Conservation (phyloP, 805 yeast genomes). For the Vanderwaltozyma tropicalis region DNA sequence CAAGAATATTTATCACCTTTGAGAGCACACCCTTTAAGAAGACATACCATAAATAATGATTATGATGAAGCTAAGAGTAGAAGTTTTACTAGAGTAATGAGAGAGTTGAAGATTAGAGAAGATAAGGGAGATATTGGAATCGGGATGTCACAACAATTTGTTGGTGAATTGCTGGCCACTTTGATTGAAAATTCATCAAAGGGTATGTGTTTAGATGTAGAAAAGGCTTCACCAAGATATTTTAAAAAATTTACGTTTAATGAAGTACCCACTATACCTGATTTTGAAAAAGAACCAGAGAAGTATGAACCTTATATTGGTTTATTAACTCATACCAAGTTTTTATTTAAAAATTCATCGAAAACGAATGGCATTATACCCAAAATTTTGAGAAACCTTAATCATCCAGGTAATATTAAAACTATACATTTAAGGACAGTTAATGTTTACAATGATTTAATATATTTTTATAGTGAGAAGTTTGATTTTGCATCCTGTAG, state of each 20-base stretch:
- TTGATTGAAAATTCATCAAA: constrained; percentile 8
- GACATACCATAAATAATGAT: constrained; percentile 17
- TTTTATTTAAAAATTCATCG: constrained; percentile 30
- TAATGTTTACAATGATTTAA: constrained; percentile 29
- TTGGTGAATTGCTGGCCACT: constrained; percentile 9
- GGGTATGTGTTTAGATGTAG: too few species aligned
- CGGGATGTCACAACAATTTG: constrained; percentile 10
- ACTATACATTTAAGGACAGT: constrained; percentile 26
- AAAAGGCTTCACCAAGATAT: too few species aligned
- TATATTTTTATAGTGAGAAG: constrained; percentile 31
- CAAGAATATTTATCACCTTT: constrained; percentile 24
- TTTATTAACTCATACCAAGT: constrained; percentile 30
- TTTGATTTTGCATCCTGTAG: constrained; percentile 34
- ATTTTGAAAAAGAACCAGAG: constrained; percentile 19
- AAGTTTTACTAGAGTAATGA: constrained; percentile 4
- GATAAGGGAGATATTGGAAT: constrained; percentile 2
- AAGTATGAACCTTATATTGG: constrained; percentile 29
- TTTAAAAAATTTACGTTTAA: constrained; percentile 6
- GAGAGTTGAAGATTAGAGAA: constrained; percentile 4
- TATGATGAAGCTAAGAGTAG: constrained; percentile 11
- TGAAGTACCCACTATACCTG: constrained; percentile 31
- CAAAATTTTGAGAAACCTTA: constrained; percentile 30
- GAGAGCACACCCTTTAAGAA: constrained; percentile 15
- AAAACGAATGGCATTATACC: constrained; percentile 31
- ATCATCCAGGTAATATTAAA: constrained; percentile 31